Conservation (phyloP, 78 protist species). For the Cyanophora paradoxa region DNA sequence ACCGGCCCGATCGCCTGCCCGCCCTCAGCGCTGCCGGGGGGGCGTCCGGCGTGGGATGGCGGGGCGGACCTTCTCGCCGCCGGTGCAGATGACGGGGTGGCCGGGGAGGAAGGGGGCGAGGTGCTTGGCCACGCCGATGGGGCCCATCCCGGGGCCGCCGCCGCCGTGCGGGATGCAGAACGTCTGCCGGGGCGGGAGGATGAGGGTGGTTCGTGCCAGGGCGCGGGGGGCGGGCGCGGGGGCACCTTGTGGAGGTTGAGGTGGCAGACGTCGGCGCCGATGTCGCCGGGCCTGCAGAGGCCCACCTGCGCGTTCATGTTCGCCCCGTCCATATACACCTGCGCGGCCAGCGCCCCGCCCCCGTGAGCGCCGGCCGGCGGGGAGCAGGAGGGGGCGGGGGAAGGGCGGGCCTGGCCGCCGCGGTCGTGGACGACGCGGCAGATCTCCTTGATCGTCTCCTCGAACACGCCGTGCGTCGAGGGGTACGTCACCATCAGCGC, state of each 20-base stretch:
- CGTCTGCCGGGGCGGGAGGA: too few species aligned
- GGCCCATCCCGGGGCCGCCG: conserved; percentile 99
- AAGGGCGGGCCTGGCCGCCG: conserved; percentile 48
- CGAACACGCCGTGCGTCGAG: conserved; percentile 95
- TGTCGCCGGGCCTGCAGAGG: conserved; percentile 80
- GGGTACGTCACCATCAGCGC: conserved; percentile 77
- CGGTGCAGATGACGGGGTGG: conserved; percentile 30
- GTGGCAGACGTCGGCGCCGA: conserved; percentile 97
- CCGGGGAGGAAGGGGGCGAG: conserved; percentile 74
- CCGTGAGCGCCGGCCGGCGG: background rate
- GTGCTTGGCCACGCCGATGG: conserved; percentile 83
- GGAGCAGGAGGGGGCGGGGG: background rate
- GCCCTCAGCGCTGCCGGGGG: conserved; percentile 38
- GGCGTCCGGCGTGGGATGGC: conserved; percentile 66
- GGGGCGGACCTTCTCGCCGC: conserved; percentile 47
- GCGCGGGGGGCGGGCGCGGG: too few species aligned
- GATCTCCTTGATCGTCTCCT: conserved; percentile 69
- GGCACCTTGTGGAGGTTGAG: conserved; percentile 97
- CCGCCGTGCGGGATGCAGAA: conserved; percentile 98
- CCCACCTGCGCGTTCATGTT: conserved; percentile 95
- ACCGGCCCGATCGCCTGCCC: conserved; percentile 65
- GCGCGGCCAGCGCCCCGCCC: conserved; percentile 18
- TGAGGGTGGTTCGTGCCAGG: too few species aligned
- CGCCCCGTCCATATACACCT: conserved; percentile 97
- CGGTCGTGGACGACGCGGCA: conserved; percentile 65